These are phyloP conservation scores for Beta vulgaris DNA, from an alignment of 148 eudicot genomes.

Conservation along the genomic window DNA sequence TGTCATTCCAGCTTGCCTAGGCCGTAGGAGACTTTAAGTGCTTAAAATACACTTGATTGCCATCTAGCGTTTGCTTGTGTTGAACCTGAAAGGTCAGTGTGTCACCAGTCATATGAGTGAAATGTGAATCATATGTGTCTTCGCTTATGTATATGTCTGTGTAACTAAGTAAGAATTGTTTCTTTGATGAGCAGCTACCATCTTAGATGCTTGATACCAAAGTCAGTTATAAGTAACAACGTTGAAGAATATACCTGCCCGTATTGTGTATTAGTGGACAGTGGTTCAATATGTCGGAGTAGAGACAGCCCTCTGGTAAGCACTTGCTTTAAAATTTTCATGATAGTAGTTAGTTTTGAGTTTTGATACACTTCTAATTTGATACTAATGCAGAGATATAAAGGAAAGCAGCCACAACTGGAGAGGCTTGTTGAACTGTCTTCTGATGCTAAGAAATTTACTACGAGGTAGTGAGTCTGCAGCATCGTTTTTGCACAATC, in stretches of 20 bases:
- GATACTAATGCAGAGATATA: conserved; percentile 47
- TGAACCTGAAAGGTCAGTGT: not conserved
- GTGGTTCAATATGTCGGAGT: conserved; percentile 60
- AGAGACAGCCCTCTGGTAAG: conserved; percentile 60
- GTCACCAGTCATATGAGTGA: not conserved
- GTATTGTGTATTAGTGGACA: conserved; percentile 61
- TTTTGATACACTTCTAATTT: conserved; percentile 8
- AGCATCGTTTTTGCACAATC: not conserved
- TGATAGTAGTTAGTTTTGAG: not conserved
- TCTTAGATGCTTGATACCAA: conserved; percentile 50
- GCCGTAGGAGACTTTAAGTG: not conserved
- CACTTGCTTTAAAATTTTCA: conserved; percentile 10
- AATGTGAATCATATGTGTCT: not conserved
- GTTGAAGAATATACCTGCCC: conserved; percentile 45
- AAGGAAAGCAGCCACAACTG: conserved; percentile 55
- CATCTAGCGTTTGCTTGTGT: not conserved
- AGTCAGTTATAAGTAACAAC: conserved; percentile 30
- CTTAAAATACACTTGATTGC: not conserved
- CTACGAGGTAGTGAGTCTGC: conserved; percentile 48
- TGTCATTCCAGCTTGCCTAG: not conserved
- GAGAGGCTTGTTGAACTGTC: conserved; percentile 51
- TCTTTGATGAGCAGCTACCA: conserved; percentile 59
- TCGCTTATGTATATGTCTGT: not conserved
- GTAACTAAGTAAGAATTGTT: conserved; percentile 14
- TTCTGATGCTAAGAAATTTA: conserved; percentile 55